These are phyloP conservation scores for Cytospora paraplurivora DNA, from an alignment of 2,329 filamentous ascomycete species.

Conservation along the genomic window DNA sequence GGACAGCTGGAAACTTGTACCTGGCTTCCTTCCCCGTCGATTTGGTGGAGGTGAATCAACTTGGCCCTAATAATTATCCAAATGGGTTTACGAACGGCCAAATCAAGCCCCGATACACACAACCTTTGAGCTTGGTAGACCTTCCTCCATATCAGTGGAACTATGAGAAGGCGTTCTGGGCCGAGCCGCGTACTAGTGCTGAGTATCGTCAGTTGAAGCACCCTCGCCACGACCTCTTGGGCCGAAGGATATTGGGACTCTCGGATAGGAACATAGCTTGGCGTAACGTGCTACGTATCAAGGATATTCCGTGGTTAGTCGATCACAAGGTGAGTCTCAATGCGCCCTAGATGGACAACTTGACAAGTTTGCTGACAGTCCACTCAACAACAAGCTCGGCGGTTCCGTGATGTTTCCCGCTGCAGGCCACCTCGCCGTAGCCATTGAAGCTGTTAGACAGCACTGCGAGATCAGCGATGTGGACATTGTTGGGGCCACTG, in stretches of 20 bases:
- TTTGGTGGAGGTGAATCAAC: no score
- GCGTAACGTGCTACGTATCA: slow-evolving; percentile 25
- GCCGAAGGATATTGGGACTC: slow-evolving; percentile 22
- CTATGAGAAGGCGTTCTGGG: slow-evolving; percentile 29
- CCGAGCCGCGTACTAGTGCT: slow-evolving; percentile 36
- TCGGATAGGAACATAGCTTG: slow-evolving; percentile 21
- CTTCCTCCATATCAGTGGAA: slow-evolving; percentile 28
- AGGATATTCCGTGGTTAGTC: slow-evolving; percentile 40
- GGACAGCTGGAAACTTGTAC: neutral
- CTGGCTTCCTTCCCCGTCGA: neutral
- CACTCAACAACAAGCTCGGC: slow-evolving; percentile 11
- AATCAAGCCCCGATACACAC: neutral
- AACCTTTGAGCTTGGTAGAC: slow-evolving; percentile 33
- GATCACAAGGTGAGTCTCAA: slow-evolving; percentile 28
- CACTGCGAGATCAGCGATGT: neutral
- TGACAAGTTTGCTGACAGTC: no score
- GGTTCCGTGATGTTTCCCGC: slow-evolving; percentile 37
- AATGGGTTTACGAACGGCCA: neutral
- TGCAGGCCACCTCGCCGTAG: slow-evolving; percentile 28
- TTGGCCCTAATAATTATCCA: no score
- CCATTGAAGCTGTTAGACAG: slow-evolving; percentile 27
- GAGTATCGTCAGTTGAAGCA: slow-evolving; percentile 35
- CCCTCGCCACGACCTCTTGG: slow-evolving; percentile 32
- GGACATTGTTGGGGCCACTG: neutral
- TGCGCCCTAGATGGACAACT: no score